phyloP scores from a whole-genome alignment of 176 grass and related monocot species.

The Oryza punctata region DNA sequence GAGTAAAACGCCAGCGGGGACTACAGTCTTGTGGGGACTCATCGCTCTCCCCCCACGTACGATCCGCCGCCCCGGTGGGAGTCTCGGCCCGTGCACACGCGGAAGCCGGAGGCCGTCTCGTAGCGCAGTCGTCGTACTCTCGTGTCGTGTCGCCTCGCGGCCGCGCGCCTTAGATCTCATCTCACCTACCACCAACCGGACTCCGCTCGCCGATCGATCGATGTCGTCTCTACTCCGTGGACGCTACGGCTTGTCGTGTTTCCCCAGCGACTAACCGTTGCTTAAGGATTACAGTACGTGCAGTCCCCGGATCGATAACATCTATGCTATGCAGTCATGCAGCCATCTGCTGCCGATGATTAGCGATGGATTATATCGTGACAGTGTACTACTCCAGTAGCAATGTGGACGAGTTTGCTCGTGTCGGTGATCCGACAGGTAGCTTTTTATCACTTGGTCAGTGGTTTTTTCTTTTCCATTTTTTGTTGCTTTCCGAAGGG shows the following conservation, averaged over 20 bases:
- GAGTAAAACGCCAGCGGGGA: no score
- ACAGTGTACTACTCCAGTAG: no score
- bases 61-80: no score
- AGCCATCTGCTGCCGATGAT: not conserved
- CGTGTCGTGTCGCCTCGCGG: not conserved
- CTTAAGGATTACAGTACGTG: not conserved
- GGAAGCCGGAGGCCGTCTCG: not conserved
- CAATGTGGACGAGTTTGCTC: not conserved
- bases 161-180: not conserved
- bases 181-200: not conserved
- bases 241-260: not conserved
- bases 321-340: no score
- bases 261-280: not conserved
- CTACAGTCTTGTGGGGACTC: not conserved
- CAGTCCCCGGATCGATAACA: not conserved
- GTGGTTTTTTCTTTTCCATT: not conserved
- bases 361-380: not conserved
- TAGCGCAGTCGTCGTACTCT: not conserved
- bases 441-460: not conserved
- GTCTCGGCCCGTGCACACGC: not conserved
- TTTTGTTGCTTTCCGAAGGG: not conserved
- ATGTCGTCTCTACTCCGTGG: not conserved
- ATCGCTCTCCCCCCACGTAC: no score
- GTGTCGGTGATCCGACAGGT: constrained; percentile 25
- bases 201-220: not conserved